Evolutionary conservation across 192 early-diverging fungal genomes (phyloP), one percentile per base, ranked within the genome.

Genomic region (Phycomyces blakesleeanus): DNA sequence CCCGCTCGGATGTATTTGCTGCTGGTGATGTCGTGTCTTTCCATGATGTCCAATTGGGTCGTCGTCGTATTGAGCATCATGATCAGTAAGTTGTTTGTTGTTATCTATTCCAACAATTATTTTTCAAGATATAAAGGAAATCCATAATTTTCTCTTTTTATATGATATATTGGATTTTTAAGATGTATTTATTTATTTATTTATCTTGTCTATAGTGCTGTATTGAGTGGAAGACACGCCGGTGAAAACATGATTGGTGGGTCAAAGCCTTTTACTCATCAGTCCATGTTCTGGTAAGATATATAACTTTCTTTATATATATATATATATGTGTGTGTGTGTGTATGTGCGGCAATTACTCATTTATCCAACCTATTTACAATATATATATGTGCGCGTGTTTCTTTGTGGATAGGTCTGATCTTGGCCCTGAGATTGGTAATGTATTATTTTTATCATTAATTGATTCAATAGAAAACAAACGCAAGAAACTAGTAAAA

Each of bases 21-120:
- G 86, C 86, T 34, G 86, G 86, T 44, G 84, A 88, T 64, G 82
- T 83, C 62, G 78, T 76, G 16, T 83, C 81, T 3, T 87, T 79
- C 80, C 80, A 87, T 53, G 86, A 87, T 66, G 68, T 81, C 16
- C 80, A 79, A 3, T 69, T 87, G 9, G 83, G 86, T 27, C 82
- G 86, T 47, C 83, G 86, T 38, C 82, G 83, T 57, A 77, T 84
- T 27, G 83, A 88, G 72, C 86, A 88, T 61, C 82, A 88, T 42
- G 86, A 88, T 63, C 76, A 79, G 68, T 69, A 69, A 63, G 61
- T 63, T 11, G 12, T 8, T 22, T n/a, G n/a, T n/a, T n/a, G n/a
- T n/a, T n/a, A n/a, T n/a, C n/a, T n/a, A n/a, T n/a, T n/a, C n/a
- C n/a, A n/a, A n/a, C n/a, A n/a, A n/a, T n/a, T n/a, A n/a, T n/a